phyloP scores from a whole-genome alignment of 2,329 filamentous ascomycete species.

The Curvularia verruculosa region DNA sequence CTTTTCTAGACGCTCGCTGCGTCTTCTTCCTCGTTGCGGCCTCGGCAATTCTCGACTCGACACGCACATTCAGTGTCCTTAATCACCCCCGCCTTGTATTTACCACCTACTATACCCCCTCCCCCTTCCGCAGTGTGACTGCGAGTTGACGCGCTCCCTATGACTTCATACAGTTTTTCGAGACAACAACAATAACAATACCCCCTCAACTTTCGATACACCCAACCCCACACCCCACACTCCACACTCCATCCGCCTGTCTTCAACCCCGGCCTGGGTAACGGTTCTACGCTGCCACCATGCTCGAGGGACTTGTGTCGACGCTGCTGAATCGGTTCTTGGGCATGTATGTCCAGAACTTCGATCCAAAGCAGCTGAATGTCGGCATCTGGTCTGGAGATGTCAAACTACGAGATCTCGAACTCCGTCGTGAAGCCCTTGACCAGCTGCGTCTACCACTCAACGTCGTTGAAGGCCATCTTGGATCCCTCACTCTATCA shows the following conservation, averaged over 20 bases:
- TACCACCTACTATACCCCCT: constrained; percentile 31
- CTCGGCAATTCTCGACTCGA: constrained; percentile 27
- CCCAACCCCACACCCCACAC: constrained; percentile 20
- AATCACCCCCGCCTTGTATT: constrained; percentile 30
- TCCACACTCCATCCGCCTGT: constrained; percentile 17
- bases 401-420: constrained; percentile 90
- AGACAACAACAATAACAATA: constrained; percentile 44
- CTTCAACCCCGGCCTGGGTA: constrained; percentile 67
- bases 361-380: constrained; percentile 96
- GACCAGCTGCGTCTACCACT: constrained; percentile 96
- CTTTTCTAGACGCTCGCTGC: constrained; percentile 30
- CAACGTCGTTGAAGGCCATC: constrained; percentile 93
- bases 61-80: constrained; percentile 27
- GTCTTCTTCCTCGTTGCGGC: constrained; percentile 13
- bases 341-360: constrained; percentile 99
- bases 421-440: constrained; percentile 91
- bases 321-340: constrained; percentile 98
- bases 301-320: constrained; percentile 97
- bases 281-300: constrained; percentile 69
- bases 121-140: constrained; percentile 21
- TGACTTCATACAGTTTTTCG: constrained; percentile 41
- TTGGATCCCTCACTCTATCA: constrained; percentile 86
- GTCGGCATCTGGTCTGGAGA: constrained; percentile 99
- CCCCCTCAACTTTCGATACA: constrained; percentile 26
- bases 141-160: constrained; percentile 32